A percentile compares a stretch with the other conserved stretches of the same genome.
These are phyloP conservation scores for Ceratocystis cacaofunesta DNA, from an alignment of 2,329 filamentous ascomycete genomes.

Conservation along the genomic window DNA sequence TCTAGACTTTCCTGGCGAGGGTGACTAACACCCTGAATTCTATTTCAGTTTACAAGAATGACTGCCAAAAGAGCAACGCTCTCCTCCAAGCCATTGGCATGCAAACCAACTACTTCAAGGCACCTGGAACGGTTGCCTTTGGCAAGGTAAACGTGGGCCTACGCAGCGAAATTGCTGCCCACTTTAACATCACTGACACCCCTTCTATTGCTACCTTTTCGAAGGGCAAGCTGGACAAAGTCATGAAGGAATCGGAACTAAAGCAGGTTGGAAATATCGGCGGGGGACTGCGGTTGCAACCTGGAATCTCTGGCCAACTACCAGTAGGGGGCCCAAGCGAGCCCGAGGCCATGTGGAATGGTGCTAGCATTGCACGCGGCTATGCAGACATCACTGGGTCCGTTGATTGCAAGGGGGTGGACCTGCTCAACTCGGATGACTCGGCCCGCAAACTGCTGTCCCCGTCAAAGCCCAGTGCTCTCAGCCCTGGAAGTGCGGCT, in stretches of 20 bases:
- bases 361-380: conserved; percentile 58
- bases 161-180: conserved; percentile 56
- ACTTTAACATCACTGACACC: conserved; percentile 60
- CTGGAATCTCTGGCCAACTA: conserved; percentile 37
- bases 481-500: conserved; percentile 39
- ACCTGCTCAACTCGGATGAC: conserved; percentile 75
- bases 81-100: conserved; percentile 74
- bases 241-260: conserved; percentile 28
- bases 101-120: conserved; percentile 54
- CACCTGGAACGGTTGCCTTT: conserved; percentile 62
- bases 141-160: conserved; percentile 73
- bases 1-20: neutral
- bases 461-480: conserved; percentile 46
- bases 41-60: conserved; percentile 64
- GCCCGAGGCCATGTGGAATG: conserved; percentile 44
- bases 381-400: conserved; percentile 74
- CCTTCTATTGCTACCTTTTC: conserved; percentile 90
- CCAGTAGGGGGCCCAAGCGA: neutral
- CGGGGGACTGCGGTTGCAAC: too few species aligned
- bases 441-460: conserved; percentile 61
- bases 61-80: conserved; percentile 69
- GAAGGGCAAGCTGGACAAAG: conserved; percentile 36
- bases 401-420: conserved; percentile 63
- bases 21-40: neutral
- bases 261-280: conserved; percentile 21